phyloP scores from a whole-genome alignment of 176 grass and related monocot genomes.

The Triticum monococcum region DNA sequence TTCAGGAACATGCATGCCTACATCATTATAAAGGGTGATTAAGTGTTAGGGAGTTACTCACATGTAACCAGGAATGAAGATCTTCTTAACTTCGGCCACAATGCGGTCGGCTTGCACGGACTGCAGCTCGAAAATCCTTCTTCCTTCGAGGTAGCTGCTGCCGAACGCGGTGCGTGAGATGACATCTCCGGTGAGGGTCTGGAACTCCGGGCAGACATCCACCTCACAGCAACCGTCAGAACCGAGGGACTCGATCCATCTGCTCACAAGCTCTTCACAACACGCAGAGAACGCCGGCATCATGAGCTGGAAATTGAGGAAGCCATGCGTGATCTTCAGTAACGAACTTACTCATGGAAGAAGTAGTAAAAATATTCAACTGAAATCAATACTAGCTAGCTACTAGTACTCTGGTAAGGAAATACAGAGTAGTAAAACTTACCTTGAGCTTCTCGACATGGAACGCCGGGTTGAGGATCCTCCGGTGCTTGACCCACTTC shows the following conservation, averaged over 20 bases:
- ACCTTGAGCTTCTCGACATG: slow-evolving; percentile 2
- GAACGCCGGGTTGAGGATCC: neutral
- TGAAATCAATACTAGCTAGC: too few species aligned
- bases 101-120: neutral
- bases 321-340: neutral
- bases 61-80: neutral
- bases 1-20: too few species aligned
- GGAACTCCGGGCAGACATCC: neutral
- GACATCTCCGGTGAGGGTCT: neutral
- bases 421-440: too few species aligned
- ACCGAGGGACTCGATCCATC: neutral
- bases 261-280: neutral
- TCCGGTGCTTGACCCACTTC: neutral
- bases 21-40: neutral
- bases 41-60: neutral
- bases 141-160: neutral
- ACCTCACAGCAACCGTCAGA: neutral
- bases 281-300: neutral
- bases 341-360: too few species aligned
- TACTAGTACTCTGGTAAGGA: too few species aligned
- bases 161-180: neutral
- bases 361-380: too few species aligned
- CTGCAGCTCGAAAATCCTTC: neutral
- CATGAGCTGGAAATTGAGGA: neutral
- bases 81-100: neutral